Evolutionary conservation across 768 basidiomycete genomes (phyloP).

Genomic region (Fomitopsis pulvina): DNA sequence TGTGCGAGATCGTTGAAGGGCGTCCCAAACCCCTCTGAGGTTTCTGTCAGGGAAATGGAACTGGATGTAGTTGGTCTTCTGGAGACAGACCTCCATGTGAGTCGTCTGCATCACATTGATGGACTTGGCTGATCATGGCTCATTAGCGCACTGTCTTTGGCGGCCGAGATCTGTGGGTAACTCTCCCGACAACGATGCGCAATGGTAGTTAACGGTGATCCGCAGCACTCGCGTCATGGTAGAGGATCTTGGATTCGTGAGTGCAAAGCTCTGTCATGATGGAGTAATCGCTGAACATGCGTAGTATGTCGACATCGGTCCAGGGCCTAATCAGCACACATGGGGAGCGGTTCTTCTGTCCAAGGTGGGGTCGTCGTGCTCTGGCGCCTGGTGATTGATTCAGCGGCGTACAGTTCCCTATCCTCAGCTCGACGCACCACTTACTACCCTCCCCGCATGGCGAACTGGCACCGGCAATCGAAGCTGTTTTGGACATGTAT

Average conservation of each 20-base stretch:
- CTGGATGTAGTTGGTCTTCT: conserved; percentile 81
- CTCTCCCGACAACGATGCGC: neutral
- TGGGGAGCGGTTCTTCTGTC: conserved; percentile 84
- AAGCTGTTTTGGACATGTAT: conserved; percentile 74
- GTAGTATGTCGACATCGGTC: conserved; percentile 84
- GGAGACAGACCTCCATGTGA: conserved; percentile 81
- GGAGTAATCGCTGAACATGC: neutral
- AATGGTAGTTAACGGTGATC: neutral
- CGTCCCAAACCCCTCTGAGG: neutral
- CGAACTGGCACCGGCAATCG: conserved; percentile 86
- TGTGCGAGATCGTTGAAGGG: neutral
- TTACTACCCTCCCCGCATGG: conserved; percentile 81
- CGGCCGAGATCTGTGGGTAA: conserved; percentile 70
- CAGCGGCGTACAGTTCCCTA: conserved; percentile 58
- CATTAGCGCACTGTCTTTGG: conserved; percentile 66
- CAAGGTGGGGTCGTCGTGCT: conserved; percentile 39
- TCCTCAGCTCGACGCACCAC: conserved; percentile 80
- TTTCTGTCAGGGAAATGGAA: conserved; percentile 57
- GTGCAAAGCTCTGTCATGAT: conserved; percentile 18
- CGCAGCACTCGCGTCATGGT: conserved; percentile 73
- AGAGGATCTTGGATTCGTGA: conserved; percentile 77
- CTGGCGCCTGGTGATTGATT: neutral
- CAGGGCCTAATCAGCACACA: conserved; percentile 82
- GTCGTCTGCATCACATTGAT: conserved; percentile 18
- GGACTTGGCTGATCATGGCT: neutral